These are phyloP conservation scores for Curvularia spicifera DNA, from an alignment of 2,329 filamentous ascomycete species.

Conservation along the genomic window DNA sequence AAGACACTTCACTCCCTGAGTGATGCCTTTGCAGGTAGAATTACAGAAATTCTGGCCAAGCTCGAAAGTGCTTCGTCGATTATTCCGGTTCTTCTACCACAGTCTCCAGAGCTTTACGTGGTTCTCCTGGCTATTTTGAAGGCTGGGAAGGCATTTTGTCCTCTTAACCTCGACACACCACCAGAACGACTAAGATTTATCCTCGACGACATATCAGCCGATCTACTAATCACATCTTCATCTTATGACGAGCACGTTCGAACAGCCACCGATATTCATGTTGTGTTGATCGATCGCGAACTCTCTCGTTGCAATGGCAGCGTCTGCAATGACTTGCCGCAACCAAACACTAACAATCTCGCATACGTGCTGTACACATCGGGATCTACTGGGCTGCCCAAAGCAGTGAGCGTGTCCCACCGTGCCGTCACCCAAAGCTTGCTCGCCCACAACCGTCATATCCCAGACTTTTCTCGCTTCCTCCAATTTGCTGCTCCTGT, in stretches of 20 bases:
- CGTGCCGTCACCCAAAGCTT: slow-evolving; percentile 79
- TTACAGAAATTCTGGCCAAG: slow-evolving; percentile 28
- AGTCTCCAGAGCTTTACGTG: slow-evolving; percentile 79
- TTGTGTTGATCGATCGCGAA: slow-evolving; percentile 54
- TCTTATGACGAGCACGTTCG: slow-evolving; percentile 53
- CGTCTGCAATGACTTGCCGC: not conserved
- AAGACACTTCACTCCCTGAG: slow-evolving; percentile 65
- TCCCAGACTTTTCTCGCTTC: slow-evolving; percentile 79
- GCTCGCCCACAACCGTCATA: slow-evolving; percentile 77
- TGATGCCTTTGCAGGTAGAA: slow-evolving; percentile 58
- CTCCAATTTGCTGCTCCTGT: slow-evolving; percentile 84
- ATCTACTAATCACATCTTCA: slow-evolving; percentile 69
- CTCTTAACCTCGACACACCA: slow-evolving; percentile 79
- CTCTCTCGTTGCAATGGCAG: slow-evolving; percentile 35
- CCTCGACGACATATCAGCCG: slow-evolving; percentile 74
- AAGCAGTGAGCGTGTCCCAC: slow-evolving; percentile 85
- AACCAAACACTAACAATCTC: slow-evolving; percentile 51
- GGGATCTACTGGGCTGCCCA: slow-evolving; percentile 86
- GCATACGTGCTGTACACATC: slow-evolving; percentile 96
- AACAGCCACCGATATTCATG: slow-evolving; percentile 41
- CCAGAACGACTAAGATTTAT: slow-evolving; percentile 80
- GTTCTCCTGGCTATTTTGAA: slow-evolving; percentile 79
- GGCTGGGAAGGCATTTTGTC: slow-evolving; percentile 84
- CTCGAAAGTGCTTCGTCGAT: slow-evolving; percentile 53
- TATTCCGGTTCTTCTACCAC: slow-evolving; percentile 78